Evolutionary conservation across 345 rosid species (phyloP).

Genomic region (Crucihimalaya himalaica): DNA sequence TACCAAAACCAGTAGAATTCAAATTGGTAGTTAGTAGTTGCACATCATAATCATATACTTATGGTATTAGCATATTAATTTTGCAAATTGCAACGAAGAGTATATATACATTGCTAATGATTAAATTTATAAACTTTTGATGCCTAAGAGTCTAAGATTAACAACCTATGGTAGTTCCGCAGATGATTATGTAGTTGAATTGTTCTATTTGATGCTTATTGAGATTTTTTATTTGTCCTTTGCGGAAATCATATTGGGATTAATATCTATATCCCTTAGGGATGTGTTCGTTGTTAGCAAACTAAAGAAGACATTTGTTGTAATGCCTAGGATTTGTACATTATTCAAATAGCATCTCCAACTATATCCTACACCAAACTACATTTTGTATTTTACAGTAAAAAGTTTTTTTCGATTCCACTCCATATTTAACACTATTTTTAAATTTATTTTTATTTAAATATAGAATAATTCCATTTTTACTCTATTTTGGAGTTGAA

Average conservation of each 20-base stretch:
- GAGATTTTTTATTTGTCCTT: neutral
- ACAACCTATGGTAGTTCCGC: constrained; percentile 2
- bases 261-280: neutral
- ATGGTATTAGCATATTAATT: constrained; percentile 19
- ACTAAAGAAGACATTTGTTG: too few species aligned
- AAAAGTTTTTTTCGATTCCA: too few species aligned
- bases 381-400: too few species aligned
- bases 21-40: constrained; percentile 13
- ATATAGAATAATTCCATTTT: too few species aligned
- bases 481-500: too few species aligned
- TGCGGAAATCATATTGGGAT: neutral
- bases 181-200: neutral
- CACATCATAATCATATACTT: constrained; percentile 2
- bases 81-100: neutral
- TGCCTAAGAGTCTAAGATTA: constrained; percentile 1
- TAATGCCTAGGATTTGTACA: too few species aligned
- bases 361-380: too few species aligned
- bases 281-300: too few species aligned
- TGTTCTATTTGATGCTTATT: neutral
- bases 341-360: too few species aligned
- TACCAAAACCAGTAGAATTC: constrained; percentile 20
- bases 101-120: constrained; percentile 9
- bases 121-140: constrained; percentile 13
- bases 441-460: too few species aligned
- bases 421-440: too few species aligned